These are phyloP conservation scores for Tylopilus orsonianus DNA, from an alignment of 1,284 basidiomycete genomes.

Conservation along the genomic window DNA sequence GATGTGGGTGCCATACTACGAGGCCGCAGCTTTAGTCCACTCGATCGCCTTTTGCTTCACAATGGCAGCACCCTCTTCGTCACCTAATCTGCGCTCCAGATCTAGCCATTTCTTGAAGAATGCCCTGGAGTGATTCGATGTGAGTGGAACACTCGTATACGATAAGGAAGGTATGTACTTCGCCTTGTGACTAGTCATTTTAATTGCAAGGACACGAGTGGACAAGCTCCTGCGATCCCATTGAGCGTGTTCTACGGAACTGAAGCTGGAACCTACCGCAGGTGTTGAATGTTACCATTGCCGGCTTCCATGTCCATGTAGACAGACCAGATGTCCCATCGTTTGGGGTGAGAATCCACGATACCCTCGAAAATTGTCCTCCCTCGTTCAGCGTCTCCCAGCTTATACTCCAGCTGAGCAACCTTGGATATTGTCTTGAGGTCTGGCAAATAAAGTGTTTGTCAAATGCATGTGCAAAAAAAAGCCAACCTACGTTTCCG, in stretches of 20 bases:
- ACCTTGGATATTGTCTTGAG: constrained; percentile 94
- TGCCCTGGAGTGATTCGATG: constrained; percentile 46
- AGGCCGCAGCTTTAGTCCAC: constrained; percentile 67
- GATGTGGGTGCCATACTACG: constrained; percentile 28
- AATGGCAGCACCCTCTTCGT: constrained; percentile 74
- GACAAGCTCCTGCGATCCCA: constrained; percentile 67
- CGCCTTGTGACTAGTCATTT: constrained; percentile 93
- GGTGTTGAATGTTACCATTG: constrained; percentile 72
- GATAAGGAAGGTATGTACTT: constrained; percentile 55
- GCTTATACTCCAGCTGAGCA: constrained; percentile 93
- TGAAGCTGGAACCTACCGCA: constrained; percentile 50
- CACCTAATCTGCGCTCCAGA: constrained; percentile 84
- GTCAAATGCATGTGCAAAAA: constrained; percentile 1
- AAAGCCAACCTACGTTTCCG: constrained; percentile 80
- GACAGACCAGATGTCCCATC: constrained; percentile 94
- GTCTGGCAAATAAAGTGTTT: constrained; percentile 50
- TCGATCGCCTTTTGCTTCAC: constrained; percentile 90
- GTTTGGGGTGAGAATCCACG: constrained; percentile 90
- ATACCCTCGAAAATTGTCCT: constrained; percentile 97
- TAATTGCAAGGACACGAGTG: constrained; percentile 76
- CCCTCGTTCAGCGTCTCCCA: constrained; percentile 92
- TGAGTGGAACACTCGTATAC: constrained; percentile 5
- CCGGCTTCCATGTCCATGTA: constrained; percentile 96
- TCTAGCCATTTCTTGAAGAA: constrained; percentile 99
- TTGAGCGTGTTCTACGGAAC: constrained; percentile 11